These are phyloP conservation scores for Aspergillus sp. DNA, from an alignment of 2,329 filamentous ascomycete species.

Conservation along the genomic window DNA sequence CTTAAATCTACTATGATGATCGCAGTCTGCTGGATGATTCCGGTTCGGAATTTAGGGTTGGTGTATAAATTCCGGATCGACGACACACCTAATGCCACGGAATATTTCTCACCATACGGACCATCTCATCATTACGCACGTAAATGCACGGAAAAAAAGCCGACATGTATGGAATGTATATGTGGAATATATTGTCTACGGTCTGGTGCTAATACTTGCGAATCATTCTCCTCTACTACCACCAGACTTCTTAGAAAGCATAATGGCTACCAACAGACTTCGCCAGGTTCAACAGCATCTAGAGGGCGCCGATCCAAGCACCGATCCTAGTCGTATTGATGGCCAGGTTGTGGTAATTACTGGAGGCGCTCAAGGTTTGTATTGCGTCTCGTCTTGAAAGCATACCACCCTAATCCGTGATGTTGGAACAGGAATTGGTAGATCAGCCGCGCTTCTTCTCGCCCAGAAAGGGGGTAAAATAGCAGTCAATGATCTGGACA, in stretches of 20 bases:
- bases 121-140: too few relatives aligned
- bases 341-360: background rate
- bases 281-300: background rate
- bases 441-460: background rate
- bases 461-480: background rate
- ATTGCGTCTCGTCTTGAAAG: too few relatives aligned
- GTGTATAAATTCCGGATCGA: too few relatives aligned
- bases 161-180: too few relatives aligned
- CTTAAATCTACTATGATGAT: too few relatives aligned
- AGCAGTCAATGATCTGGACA: background rate
- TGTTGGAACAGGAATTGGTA: background rate
- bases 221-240: too few relatives aligned
- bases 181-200: background rate
- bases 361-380: background rate
- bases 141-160: too few relatives aligned
- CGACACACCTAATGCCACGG: too few relatives aligned
- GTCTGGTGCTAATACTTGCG: too few relatives aligned
- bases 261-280: background rate
- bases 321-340: background rate
- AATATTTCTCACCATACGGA: too few relatives aligned
- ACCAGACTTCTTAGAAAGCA: background rate
- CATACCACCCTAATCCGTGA: background rate
- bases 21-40: too few relatives aligned
- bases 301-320: background rate
- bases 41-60: too few relatives aligned